phyloP scores from a whole-genome alignment of 164 flowering plant genomes.

The Litsea cubeba region DNA sequence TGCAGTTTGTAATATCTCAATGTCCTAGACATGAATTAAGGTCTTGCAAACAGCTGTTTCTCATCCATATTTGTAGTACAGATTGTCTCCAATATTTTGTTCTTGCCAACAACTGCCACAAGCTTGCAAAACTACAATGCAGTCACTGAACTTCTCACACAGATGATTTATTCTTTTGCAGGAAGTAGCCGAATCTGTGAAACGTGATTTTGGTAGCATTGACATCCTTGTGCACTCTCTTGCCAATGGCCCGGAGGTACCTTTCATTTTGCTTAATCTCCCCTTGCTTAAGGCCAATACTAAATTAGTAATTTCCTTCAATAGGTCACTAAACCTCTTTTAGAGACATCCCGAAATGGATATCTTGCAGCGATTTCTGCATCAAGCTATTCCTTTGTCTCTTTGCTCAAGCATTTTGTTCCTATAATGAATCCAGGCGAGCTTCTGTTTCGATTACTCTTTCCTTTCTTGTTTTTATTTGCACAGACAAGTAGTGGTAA shows the following conservation, averaged over 20 bases:
- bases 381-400: constrained; percentile 90
- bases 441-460: neutral
- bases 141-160: neutral
- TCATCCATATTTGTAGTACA: neutral
- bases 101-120: neutral
- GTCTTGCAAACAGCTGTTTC: neutral
- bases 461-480: neutral
- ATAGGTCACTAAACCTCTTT: constrained; percentile 87
- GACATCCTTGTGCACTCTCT: constrained; percentile 98
- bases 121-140: neutral
- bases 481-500: neutral
- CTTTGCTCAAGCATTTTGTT: constrained; percentile 81
- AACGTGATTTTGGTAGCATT: constrained; percentile 90
- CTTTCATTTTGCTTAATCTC: neutral
- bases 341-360: constrained; percentile 91
- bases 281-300: neutral
- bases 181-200: constrained; percentile 90
- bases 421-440: constrained; percentile 97
- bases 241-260: constrained; percentile 98
- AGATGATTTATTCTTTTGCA: constrained; percentile 17
- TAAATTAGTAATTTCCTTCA: too few relatives aligned
- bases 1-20: neutral
- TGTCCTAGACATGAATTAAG: neutral
- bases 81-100: too few relatives aligned
- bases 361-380: constrained; percentile 97